Conservation (phyloP, 2,329 filamentous ascomycete genomes). For the Pseudogymnoascus sp. region DNA sequence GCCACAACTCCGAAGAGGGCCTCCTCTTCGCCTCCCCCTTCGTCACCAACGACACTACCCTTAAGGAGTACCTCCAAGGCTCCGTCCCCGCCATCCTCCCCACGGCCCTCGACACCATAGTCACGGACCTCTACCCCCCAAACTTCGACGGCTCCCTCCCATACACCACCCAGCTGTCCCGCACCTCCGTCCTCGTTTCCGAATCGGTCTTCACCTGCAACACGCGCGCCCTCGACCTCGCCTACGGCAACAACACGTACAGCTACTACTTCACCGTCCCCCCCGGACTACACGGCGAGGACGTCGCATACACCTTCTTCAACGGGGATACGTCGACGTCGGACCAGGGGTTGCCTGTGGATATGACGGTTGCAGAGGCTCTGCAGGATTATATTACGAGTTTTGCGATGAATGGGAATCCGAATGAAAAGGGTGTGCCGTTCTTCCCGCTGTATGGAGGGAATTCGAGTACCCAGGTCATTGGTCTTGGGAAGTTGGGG, state of each 20-base stretch:
- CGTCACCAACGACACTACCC: constrained; percentile 15
- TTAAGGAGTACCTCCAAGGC: background rate
- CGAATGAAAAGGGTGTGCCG: constrained; percentile 20
- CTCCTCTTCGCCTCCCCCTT: constrained; percentile 31
- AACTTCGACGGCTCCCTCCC: constrained; percentile 35
- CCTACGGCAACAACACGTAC: constrained; percentile 38
- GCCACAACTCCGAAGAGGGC: constrained; percentile 35
- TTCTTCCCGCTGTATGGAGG: constrained; percentile 20
- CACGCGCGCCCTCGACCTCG: constrained; percentile 39
- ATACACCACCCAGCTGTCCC: constrained; percentile 37
- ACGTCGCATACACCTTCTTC: constrained; percentile 45
- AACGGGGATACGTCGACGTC: constrained; percentile 27
- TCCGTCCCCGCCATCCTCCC: constrained; percentile 16
- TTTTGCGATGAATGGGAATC: constrained; percentile 28
- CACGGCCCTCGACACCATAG: constrained; percentile 16
- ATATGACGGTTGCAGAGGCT: constrained; percentile 25
- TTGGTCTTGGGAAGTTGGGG: constrained; percentile 16
- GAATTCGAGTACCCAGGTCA: constrained; percentile 12
- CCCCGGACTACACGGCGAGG: constrained; percentile 44
- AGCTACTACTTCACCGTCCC: constrained; percentile 44
- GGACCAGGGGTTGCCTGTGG: constrained; percentile 21
- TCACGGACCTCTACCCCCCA: constrained; percentile 40
- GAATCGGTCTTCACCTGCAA: constrained; percentile 43
- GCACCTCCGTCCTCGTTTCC: constrained; percentile 32
- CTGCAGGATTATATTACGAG: constrained; percentile 31